Evolutionary conservation across 1,284 basidiomycete genomes (phyloP).

Genomic region (Marasmius tenuissimus): DNA sequence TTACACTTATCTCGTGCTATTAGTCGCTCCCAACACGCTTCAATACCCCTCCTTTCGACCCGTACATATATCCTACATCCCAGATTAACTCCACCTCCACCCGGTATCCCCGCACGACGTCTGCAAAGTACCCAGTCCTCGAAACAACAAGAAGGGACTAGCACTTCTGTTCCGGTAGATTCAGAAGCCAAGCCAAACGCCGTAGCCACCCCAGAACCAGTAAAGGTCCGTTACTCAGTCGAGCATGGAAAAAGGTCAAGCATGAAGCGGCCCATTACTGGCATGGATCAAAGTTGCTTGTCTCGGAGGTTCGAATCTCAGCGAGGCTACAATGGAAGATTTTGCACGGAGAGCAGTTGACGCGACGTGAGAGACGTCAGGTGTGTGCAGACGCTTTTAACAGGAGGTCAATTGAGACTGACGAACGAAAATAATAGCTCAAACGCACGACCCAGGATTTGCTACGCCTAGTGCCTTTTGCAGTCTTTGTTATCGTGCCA

Average conservation of each 20-base stretch:
- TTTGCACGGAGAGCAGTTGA: constrained; percentile 87
- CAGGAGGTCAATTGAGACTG: neutral
- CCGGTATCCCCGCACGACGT: constrained; percentile 14
- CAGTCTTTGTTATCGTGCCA: constrained; percentile 93
- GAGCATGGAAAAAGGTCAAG: constrained; percentile 91
- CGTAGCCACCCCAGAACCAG: constrained; percentile 49
- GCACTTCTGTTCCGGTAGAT: constrained; percentile 20
- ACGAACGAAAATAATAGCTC: constrained; percentile 55
- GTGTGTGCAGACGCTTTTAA: constrained; percentile 38
- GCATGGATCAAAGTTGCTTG: constrained; percentile 94
- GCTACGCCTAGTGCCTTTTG: constrained; percentile 91
- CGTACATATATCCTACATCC: neutral
- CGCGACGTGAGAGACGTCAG: constrained; percentile 92
- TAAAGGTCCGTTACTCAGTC: constrained; percentile 51
- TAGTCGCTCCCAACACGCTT: constrained; percentile 26
- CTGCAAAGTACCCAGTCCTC: constrained; percentile 29
- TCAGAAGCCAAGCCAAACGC: constrained; percentile 41
- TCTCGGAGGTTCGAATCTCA: constrained; percentile 93
- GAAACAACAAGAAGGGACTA: constrained; percentile 15
- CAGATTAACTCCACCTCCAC: neutral
- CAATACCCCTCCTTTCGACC: constrained; percentile 3
- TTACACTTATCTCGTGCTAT: constrained; percentile 42
- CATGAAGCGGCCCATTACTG: constrained; percentile 97
- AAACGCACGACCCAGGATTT: constrained; percentile 93
- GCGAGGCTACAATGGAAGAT: constrained; percentile 89